phyloP scores from a whole-genome alignment of 805 yeast genomes.

The Wickerhamomyces ciferrii region DNA sequence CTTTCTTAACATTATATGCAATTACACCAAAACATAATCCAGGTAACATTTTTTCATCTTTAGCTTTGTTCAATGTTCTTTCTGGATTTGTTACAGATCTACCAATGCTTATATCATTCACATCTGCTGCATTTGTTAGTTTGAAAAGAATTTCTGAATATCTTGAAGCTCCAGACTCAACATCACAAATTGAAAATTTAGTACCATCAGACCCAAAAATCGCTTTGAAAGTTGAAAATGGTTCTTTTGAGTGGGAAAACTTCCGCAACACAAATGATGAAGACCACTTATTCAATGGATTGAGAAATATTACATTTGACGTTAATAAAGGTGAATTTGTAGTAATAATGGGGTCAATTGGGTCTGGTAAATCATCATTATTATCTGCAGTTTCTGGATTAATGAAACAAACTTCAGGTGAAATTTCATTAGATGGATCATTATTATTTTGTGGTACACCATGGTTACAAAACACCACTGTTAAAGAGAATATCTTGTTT shows the following conservation, averaged over 20 bases:
- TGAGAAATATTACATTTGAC: slow-evolving; percentile 35
- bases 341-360: slow-evolving; percentile 72
- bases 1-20: slow-evolving; percentile 34
- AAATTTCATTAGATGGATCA: background rate
- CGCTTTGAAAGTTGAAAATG: slow-evolving; percentile 36
- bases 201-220: slow-evolving; percentile 10
- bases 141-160: slow-evolving; percentile 48
- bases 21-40: slow-evolving; percentile 41
- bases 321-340: background rate
- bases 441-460: slow-evolving; percentile 30
- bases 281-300: too few relatives aligned
- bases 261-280: slow-evolving; percentile 12
- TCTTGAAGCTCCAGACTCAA: slow-evolving; percentile 37
- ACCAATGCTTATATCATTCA: slow-evolving; percentile 36
- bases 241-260: slow-evolving; percentile 61
- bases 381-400: slow-evolving; percentile 17
- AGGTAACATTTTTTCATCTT: slow-evolving; percentile 57
- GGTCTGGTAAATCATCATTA: slow-evolving; percentile 64
- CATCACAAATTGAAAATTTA: slow-evolving; percentile 29
- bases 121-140: slow-evolving; percentile 58
- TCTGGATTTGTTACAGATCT: slow-evolving; percentile 54
- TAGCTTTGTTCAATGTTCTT: slow-evolving; percentile 57
- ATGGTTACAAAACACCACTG: slow-evolving; percentile 73
- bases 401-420: background rate
- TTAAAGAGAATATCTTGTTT: slow-evolving; percentile 60